These are phyloP conservation scores for Viridothelium virens DNA, from an alignment of 495 filamentous ascomycete genomes.

Conservation along the genomic window DNA sequence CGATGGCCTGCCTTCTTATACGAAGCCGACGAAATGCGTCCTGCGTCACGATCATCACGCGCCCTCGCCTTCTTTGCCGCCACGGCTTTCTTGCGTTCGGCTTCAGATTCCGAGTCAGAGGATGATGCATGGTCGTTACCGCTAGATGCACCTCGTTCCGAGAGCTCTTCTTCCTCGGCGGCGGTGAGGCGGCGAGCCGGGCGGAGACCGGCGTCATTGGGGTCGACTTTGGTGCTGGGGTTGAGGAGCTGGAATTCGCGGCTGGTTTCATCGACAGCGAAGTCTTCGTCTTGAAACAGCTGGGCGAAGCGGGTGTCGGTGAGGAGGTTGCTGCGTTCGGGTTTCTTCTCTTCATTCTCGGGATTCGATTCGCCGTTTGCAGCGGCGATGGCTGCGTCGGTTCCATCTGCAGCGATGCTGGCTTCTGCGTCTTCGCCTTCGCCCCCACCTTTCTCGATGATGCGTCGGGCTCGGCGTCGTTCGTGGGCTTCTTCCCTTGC, in stretches of 20 bases:
- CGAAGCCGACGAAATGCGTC: constrained; percentile 60
- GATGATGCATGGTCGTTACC: constrained; percentile 13
- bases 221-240: constrained; percentile 54
- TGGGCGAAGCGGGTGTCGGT: constrained; percentile 76
- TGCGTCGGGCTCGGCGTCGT: constrained; percentile 52
- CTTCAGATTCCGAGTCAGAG: constrained; percentile 36
- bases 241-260: constrained; percentile 81
- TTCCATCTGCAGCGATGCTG: constrained; percentile 28
- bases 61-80: constrained; percentile 32
- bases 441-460: constrained; percentile 51
- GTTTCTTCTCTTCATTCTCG: constrained; percentile 12
- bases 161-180: constrained; percentile 57
- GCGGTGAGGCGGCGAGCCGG: constrained; percentile 55
- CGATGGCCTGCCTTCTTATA: constrained; percentile 50
- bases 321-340: constrained; percentile 42
- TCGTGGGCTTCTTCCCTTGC: constrained; percentile 73
- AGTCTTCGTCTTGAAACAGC: constrained; percentile 88
- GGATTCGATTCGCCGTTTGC: constrained; percentile 19
- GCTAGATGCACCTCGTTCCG: constrained; percentile 29
- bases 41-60: constrained; percentile 20
- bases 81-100: constrained; percentile 34
- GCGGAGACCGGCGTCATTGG: constrained; percentile 26
- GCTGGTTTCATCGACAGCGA: constrained; percentile 83
- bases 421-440: constrained; percentile 42
- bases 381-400: constrained; percentile 22